Conservation (phyloP, 1,284 basidiomycete genomes). For the Tetrapyrgos nigripes region DNA sequence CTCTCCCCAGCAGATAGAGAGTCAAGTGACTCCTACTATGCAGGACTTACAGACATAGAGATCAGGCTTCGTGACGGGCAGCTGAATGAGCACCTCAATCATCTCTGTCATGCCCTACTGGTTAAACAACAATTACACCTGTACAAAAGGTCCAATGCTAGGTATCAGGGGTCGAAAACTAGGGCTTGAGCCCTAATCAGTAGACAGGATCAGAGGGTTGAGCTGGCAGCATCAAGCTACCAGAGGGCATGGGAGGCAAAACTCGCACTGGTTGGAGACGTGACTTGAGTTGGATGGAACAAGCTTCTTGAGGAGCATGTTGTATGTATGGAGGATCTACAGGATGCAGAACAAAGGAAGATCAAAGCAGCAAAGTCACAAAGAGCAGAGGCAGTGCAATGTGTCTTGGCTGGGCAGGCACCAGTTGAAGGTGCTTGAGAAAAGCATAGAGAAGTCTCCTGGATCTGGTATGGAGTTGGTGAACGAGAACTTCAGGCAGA, state of each 20-base stretch:
- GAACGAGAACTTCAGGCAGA: neutral
- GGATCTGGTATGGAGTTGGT: neutral
- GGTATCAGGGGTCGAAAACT: neutral
- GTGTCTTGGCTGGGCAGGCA: neutral
- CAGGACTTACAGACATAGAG: neutral
- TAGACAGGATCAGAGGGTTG: neutral
- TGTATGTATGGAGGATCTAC: too few relatives aligned
- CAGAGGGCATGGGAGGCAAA: neutral
- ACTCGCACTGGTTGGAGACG: neutral
- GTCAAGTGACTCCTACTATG: neutral
- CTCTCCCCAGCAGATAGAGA: neutral
- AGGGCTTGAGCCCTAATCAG: neutral
- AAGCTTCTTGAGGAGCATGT: neutral
- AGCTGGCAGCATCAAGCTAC: neutral
- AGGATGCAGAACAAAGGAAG: neutral
- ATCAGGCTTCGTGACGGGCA: slow-evolving; percentile 6
- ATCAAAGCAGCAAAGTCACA: neutral
- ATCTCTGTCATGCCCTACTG: slow-evolving; percentile 2
- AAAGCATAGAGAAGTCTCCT: neutral
- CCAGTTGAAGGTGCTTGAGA: neutral
- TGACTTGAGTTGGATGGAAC: neutral
- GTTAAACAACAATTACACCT: slow-evolving; percentile 5
- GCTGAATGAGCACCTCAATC: neutral
- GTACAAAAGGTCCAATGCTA: slow-evolving; percentile 5
- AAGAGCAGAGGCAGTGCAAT: neutral